These are phyloP conservation scores for Fistulifera pelliculosa DNA, from an alignment of 108 stramenopile species.

Conservation along the genomic window DNA sequence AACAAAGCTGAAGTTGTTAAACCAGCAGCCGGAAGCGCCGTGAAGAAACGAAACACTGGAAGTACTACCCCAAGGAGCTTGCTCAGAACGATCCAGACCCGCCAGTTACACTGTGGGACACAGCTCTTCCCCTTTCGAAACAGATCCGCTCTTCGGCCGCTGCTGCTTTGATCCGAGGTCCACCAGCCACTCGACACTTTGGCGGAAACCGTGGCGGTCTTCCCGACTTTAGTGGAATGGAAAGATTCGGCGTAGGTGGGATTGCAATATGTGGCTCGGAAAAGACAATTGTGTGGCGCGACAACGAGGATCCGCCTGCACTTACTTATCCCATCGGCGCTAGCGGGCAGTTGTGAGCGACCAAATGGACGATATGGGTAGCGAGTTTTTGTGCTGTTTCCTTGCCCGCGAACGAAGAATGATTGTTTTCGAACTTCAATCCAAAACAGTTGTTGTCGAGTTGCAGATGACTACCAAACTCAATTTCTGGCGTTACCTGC, in stretches of 20 bases:
- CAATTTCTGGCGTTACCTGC: slow-evolving; percentile 86
- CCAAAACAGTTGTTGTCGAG: slow-evolving; percentile 75
- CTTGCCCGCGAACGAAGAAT: slow-evolving; percentile 83
- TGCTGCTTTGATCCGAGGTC: slow-evolving; percentile 75
- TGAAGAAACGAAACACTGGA: no score
- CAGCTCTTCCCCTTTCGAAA: slow-evolving; percentile 48
- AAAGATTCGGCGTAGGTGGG: slow-evolving; percentile 60
- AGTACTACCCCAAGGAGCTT: not conserved
- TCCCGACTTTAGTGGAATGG: slow-evolving; percentile 28
- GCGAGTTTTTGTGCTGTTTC: slow-evolving; percentile 85
- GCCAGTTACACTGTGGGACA: slow-evolving; percentile 34
- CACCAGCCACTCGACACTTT: slow-evolving; percentile 82
- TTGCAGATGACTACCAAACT: slow-evolving; percentile 89
- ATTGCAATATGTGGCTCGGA: slow-evolving; percentile 81
- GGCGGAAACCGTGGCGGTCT: slow-evolving; percentile 84
- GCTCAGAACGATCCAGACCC: slow-evolving; percentile 18
- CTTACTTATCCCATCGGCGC: slow-evolving; percentile 82
- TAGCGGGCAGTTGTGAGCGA: slow-evolving; percentile 85
- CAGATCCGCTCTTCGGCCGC: slow-evolving; percentile 71
- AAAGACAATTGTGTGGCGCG: slow-evolving; percentile 78
- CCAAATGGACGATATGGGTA: slow-evolving; percentile 59
- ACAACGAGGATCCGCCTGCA: slow-evolving; percentile 62
- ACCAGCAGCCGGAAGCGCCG: no score
- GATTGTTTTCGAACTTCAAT: slow-evolving; percentile 70
- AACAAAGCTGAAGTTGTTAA: not conserved